Percentiles rank a stretch among this genome's conserved stretches.
Evolutionary conservation across 2,329 filamentous ascomycete genomes (phyloP).

Genomic region (Chalaropsis ovoidea): DNA sequence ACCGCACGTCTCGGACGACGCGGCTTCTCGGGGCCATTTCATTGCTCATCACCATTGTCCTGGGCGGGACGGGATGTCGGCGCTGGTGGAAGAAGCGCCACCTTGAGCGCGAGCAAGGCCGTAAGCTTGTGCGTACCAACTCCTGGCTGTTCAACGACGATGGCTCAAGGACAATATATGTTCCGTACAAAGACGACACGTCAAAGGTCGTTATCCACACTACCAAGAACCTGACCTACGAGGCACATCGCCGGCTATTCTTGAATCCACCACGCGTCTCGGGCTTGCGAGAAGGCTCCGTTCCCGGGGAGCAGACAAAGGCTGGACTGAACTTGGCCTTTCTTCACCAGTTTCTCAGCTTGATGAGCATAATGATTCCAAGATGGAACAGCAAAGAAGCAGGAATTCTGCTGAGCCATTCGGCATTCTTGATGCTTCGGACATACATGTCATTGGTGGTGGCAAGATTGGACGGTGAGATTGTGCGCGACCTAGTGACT

Average conservation of each 20-base stretch:
- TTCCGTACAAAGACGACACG: slow-evolving; percentile 78
- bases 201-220: slow-evolving; percentile 84
- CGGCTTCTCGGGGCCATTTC: slow-evolving; percentile 67
- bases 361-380: slow-evolving; percentile 96
- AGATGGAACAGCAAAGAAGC: slow-evolving; percentile 94
- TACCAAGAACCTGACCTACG: slow-evolving; percentile 88
- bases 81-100: slow-evolving; percentile 63
- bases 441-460: slow-evolving; percentile 93
- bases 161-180: slow-evolving; percentile 87
- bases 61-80: slow-evolving; percentile 66
- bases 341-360: slow-evolving; percentile 86
- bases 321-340: slow-evolving; percentile 92
- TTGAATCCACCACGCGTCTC: slow-evolving; percentile 80
- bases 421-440: slow-evolving; percentile 76
- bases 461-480: slow-evolving; percentile 85
- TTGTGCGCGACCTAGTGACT: slow-evolving; percentile 90
- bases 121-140: slow-evolving; percentile 75
- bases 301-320: slow-evolving; percentile 82
- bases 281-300: slow-evolving; percentile 60
- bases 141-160: slow-evolving; percentile 91
- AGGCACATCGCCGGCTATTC: slow-evolving; percentile 88
- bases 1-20: slow-evolving; percentile 57
- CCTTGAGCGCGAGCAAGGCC: slow-evolving; percentile 72
- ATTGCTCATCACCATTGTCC: slow-evolving; percentile 67
- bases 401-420: slow-evolving; percentile 77